phyloP scores from a whole-genome alignment of 805 yeast species.

The Torulaspora maleeae region DNA sequence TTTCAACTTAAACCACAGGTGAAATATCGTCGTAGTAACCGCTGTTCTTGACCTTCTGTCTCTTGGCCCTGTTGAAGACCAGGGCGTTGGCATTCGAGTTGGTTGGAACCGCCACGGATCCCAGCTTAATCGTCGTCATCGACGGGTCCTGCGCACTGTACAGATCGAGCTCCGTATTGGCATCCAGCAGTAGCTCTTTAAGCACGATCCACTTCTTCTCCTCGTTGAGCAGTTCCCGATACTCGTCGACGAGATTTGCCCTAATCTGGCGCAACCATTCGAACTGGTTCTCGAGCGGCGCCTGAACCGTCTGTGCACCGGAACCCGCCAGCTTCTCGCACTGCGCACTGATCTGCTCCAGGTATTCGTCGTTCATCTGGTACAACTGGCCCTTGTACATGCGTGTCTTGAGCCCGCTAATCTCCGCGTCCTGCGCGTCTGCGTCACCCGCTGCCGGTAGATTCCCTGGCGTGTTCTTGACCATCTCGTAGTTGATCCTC shows the following conservation, averaged over 20 bases:
- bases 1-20: not conserved
- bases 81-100: conserved; percentile 18
- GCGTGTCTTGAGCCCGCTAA: conserved; percentile 24
- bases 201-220: conserved; percentile 34
- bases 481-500: conserved; percentile 34
- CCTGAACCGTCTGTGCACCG: not conserved
- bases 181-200: conserved; percentile 32
- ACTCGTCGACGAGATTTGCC: conserved; percentile 18
- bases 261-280: conserved; percentile 24
- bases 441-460: not conserved
- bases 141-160: conserved; percentile 24
- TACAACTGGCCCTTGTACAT: conserved; percentile 28
- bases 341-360: conserved; percentile 13
- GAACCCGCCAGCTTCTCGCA: conserved; percentile 1
- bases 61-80: conserved; percentile 21
- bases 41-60: conserved; percentile 7
- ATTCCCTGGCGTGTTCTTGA: conserved; percentile 33
- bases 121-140: conserved; percentile 11
- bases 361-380: conserved; percentile 28
- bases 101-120: conserved; percentile 17
- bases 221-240: conserved; percentile 16
- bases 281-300: conserved; percentile 16
- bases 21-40: not conserved
- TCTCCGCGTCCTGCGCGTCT: conserved; percentile 17
- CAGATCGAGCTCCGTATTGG: conserved; percentile 33